Base-by-base conservation (phyloP, 2,329 filamentous ascomycete genomes). In the Penicillium oxalicum region DNA sequence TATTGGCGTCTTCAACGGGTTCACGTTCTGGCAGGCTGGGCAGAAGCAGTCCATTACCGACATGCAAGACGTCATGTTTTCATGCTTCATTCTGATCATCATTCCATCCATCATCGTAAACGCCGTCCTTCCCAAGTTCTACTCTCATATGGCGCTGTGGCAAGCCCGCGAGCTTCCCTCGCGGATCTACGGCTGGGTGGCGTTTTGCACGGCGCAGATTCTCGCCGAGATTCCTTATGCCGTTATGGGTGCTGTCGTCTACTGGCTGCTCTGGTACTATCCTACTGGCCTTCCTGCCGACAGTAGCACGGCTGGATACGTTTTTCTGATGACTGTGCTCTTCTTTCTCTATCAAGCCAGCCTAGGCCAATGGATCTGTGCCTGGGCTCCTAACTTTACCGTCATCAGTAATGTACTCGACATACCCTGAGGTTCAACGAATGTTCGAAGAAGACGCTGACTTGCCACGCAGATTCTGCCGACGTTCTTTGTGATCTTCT, bases 281-380 rank as follows among this genome's bases (percentile, higher is more conserved):
- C 80, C 86, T 0, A 79, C 83, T 0, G 87, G 88, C 0, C 72
- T 91, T 1, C 85, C 87, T 0, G 76, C 76, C 0, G 80, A 86
- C 51, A 78, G 80, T 29, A 75, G 77, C 1, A 80, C 80, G 0
- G 79, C 86, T 0, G 88, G 87, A 9, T 91, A 91, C 64, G 79
- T 84, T 12, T 91, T 86, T 71, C 70, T 91, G 25, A 90, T 93
- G 84, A 80, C 80, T 0, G 71, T 91, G 61, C 76, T 91, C 0
- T 90, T 90, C 71, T 88, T 83, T 73, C 67, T 91, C 6, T 91
- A 90, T 75, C 79, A 83, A 65, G 79, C 78, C 29, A 82, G 76
- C 56, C 91, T 84, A 86, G 88, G 86, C 18, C 87, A 90, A 64
- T 91, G 86, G 86, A 88, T 93, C 57, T 87, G 83, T 54, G 87